Base-by-base conservation (phyloP, 2,329 filamentous ascomycete species). In the Phaeomoniella chlamydospora region DNA sequence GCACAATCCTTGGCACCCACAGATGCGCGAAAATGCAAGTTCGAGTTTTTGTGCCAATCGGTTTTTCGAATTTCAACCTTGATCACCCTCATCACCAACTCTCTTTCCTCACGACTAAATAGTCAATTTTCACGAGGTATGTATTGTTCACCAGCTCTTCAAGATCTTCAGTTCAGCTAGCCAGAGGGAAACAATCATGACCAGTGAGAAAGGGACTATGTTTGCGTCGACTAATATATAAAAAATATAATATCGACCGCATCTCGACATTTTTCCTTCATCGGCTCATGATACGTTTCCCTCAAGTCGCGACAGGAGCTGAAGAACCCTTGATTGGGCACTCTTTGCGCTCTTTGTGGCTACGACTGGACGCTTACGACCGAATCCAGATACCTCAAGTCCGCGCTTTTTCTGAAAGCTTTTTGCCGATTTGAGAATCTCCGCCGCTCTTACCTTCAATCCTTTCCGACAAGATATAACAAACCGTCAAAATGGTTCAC, bases 401-500 rank as follows among this genome's bases (percentile, higher is more conserved):
- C 65, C 46, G 40, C 35, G 44, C 43, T 41, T 39, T 47, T 52
- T n/a, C n/a, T n/a, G n/a, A n/a, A n/a, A n/a, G n/a, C n/a, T n/a
- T n/a, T n/a, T n/a, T n/a, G n/a, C n/a, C 54, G 63, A 64, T 62
- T 61, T 66, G 63, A 67, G 63, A 67, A 67, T 67, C 63, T 67
- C 50, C 42, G 45, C 44, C 37, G 60, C 58, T 51, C 41, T 44
- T 54, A 52, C 51, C 61, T 46, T 43, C 57, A 26, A 26, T 30
- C 18, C 34, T 12, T 12, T 30, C 18, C 22, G 4, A 4, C 18
- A 6, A 42, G 40, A 12, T 9, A 16, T 17, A 16, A 12, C 13
- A 60, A 55, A 72, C 73, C 76, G 77, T 63, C 77, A 94, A 82
- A 64, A 98, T 98, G 88, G 87, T 94, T 70, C 86, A 84, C 74